Evolutionary conservation across 176 grass and related monocot genomes (phyloP).

Genomic region (Oryza coarctata): DNA sequence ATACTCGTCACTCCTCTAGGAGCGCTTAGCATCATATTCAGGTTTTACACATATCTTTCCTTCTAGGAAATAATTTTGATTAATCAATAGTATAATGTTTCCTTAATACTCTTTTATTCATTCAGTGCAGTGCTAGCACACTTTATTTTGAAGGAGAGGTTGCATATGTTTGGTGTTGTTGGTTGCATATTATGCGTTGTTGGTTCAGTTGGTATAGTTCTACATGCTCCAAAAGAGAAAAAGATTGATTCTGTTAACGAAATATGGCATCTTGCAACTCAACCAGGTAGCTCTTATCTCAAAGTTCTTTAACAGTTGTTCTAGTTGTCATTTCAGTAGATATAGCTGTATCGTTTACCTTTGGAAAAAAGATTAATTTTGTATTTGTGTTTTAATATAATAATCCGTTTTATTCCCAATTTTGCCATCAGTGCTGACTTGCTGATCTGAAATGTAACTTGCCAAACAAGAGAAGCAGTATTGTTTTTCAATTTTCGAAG

Average conservation of each 20-base stretch:
- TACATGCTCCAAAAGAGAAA: slow-evolving; percentile 85
- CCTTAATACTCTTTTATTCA: slow-evolving; percentile 43
- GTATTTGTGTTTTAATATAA: background rate
- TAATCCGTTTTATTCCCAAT: background rate
- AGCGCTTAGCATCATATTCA: slow-evolving; percentile 87
- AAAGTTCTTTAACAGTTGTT: background rate
- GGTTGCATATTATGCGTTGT: slow-evolving; percentile 88
- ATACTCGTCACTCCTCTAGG: slow-evolving; percentile 88
- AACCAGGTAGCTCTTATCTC: slow-evolving; percentile 60
- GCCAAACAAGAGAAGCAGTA: background rate
- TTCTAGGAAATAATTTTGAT: background rate
- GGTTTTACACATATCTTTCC: slow-evolving; percentile 44
- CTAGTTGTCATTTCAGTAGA: background rate
- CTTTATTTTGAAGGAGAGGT: slow-evolving; percentile 69
- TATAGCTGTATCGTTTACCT: background rate
- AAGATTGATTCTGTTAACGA: slow-evolving; percentile 82
- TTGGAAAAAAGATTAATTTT: background rate
- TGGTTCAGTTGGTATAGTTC: slow-evolving; percentile 72
- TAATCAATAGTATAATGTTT: background rate
- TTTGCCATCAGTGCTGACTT: background rate
- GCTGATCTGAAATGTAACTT: background rate
- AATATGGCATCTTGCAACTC: slow-evolving; percentile 86
- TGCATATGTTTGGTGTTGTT: slow-evolving; percentile 89
- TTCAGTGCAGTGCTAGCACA: slow-evolving; percentile 95
- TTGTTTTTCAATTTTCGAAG: background rate